A percentile compares a stretch with the other conserved stretches of the same genome.
Conservation (phyloP, 2,329 filamentous ascomycete species). For the Colletotrichum australisinense region DNA sequence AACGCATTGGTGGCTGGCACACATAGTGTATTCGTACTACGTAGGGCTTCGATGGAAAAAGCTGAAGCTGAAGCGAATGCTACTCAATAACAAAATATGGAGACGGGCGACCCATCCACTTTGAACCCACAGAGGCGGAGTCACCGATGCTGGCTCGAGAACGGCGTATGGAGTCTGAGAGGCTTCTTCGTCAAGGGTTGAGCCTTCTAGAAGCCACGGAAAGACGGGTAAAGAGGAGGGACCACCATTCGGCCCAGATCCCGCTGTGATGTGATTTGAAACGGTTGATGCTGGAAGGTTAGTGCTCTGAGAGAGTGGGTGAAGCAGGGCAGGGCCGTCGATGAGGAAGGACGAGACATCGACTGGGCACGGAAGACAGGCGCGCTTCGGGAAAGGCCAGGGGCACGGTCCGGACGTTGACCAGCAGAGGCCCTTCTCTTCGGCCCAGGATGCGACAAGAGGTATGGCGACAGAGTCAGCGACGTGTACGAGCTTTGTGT, state of each 20-base stretch:
- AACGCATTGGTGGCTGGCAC: background rate
- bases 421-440: slow-evolving; percentile 26
- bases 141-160: slow-evolving; percentile 27
- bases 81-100: slow-evolving; percentile 13
- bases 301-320: slow-evolving; percentile 21
- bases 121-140: slow-evolving; percentile 16
- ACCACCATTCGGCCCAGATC: slow-evolving; percentile 32
- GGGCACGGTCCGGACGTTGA: slow-evolving; percentile 25
- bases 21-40: background rate
- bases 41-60: slow-evolving; percentile 12
- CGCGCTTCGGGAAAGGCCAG: slow-evolving; percentile 29
- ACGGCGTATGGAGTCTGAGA: background rate
- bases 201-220: slow-evolving; percentile 34
- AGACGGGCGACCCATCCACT: slow-evolving; percentile 17
- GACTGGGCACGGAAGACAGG: slow-evolving; percentile 31
- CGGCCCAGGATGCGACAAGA: slow-evolving; percentile 29
- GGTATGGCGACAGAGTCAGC: slow-evolving; percentile 31
- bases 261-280: slow-evolving; percentile 35
- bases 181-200: slow-evolving; percentile 20
- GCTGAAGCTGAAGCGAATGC: slow-evolving; percentile 7
- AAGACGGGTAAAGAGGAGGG: slow-evolving; percentile 33
- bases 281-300: slow-evolving; percentile 34
- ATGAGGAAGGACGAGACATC: slow-evolving; percentile 28
- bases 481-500: slow-evolving; percentile 31
- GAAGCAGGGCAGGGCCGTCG: slow-evolving; percentile 14